Percentiles rank a stretch among this genome's conserved stretches.
Evolutionary conservation across 208 protist species (phyloP).

Genomic region (Trypanosoma scelopori): DNA sequence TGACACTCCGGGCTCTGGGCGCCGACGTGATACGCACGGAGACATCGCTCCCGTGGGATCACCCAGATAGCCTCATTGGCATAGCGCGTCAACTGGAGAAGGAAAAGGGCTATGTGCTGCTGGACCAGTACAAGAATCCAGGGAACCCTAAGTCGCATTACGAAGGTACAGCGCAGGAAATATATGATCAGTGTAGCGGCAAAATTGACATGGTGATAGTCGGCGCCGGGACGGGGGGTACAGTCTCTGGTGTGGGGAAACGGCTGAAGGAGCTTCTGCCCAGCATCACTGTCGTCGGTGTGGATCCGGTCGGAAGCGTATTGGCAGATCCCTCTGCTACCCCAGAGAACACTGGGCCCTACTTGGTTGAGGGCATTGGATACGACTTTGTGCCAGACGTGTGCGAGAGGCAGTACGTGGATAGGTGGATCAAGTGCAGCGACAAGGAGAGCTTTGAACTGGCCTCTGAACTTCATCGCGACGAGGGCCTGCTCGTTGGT

Average conservation of each 20-base stretch:
- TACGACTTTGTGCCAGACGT: slow-evolving; percentile 98
- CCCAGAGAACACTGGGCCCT: slow-evolving; percentile 37
- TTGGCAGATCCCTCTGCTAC: slow-evolving; percentile 90
- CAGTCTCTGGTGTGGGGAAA: slow-evolving; percentile 94
- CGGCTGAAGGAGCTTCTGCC: slow-evolving; percentile 78
- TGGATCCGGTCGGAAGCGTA: slow-evolving; percentile 96
- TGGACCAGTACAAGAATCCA: slow-evolving; percentile 97
- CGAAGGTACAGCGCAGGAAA: slow-evolving; percentile 95
- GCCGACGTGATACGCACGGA: slow-evolving; percentile 96
- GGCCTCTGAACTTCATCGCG: slow-evolving; percentile 88
- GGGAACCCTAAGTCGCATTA: slow-evolving; percentile 96
- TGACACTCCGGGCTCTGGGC: slow-evolving; percentile 90
- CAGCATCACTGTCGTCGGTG: slow-evolving; percentile 92
- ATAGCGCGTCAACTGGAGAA: slow-evolving; percentile 90
- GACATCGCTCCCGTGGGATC: slow-evolving; percentile 94
- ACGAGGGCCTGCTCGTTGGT: slow-evolving; percentile 96
- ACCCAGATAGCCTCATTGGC: slow-evolving; percentile 96
- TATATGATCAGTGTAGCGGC: slow-evolving; percentile 92
- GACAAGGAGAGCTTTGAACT: slow-evolving; percentile 95
- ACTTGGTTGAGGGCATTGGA: slow-evolving; percentile 97
- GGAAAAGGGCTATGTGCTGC: slow-evolving; percentile 95
- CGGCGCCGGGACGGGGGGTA: slow-evolving; percentile 96
- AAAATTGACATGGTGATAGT: slow-evolving; percentile 96
- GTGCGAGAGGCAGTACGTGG: slow-evolving; percentile 88
- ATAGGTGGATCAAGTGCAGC: slow-evolving; percentile 93